Evolutionary conservation across 345 rosid species (phyloP), one percentile per base, ranked within the genome.

Genomic region (Odontarrhena argentea): DNA sequence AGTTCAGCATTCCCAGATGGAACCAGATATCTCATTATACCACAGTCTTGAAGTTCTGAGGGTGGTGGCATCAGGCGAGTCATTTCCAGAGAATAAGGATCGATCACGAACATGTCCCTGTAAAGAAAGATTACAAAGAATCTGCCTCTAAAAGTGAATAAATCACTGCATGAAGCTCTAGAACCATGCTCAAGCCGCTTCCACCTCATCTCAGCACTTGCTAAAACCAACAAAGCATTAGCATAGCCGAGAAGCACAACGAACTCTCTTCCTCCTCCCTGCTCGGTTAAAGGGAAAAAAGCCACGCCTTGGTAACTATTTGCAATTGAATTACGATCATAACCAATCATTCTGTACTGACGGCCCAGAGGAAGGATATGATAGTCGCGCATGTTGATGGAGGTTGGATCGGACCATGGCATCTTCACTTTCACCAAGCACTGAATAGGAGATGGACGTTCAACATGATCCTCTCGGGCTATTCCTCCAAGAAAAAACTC

Each of bases 131-230:
- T 3, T 8, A 10, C 59, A 18, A 58, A 68, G 30, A 68, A 59
- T 5, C 15, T 59, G 7, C 59, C 25, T 49, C 26, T 48, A 9
- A 58, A 68, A 18, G 15, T 3, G 2, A 49, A 5, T 5, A 68
- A 4, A 8, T 12, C 46, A 5, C 1, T 0, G 5, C 30, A 56
- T 6, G 4, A 2, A 46, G 18, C 18, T 8, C 2, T 0, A 2
- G 65, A 30, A 14, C 7, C 1, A 0, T 43, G 11, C 14, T 14
- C 3, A 14, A 60, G 3, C 10, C 5, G 10, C 9, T 12, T 48
- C 65, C 65, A 68, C 25, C 10, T 58, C 73, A 68, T 68, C 40
- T 68, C 65, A 7, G 3, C 5, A 58, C 58, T 68, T 28, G 7
- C 48, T 5, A 68, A 58, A 4, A 49, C 65, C 24, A 58, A 26